phyloP scores from a whole-genome alignment of 2,329 filamentous ascomycete species.

The Neophaeococcomyces mojaviensis region DNA sequence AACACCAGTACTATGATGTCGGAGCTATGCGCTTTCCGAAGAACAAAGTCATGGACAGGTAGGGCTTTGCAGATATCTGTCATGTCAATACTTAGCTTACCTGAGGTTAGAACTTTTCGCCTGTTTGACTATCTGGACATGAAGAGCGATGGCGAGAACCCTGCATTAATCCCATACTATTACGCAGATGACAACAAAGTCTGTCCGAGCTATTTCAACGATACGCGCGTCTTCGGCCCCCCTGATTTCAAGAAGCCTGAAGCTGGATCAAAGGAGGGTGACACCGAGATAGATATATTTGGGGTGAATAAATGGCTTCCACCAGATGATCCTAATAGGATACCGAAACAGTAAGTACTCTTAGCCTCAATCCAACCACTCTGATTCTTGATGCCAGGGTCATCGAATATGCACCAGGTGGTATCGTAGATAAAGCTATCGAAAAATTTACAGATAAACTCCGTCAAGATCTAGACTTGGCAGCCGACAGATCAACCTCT shows the following conservation, averaged over 20 bases:
- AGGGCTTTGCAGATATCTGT: neutral
- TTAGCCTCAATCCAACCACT: neutral
- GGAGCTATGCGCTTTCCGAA: slow-evolving; percentile 36
- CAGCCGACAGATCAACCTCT: neutral
- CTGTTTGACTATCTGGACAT: slow-evolving; percentile 1
- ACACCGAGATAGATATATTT: neutral
- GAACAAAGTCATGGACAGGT: slow-evolving; percentile 12
- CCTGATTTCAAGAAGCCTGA: neutral
- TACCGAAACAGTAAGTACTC: neutral
- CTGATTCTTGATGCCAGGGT: neutral
- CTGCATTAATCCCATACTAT: neutral
- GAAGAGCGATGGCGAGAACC: neutral
- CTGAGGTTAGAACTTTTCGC: neutral
- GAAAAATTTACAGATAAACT: neutral
- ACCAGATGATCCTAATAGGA: neutral
- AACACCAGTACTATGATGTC: slow-evolving; percentile 36
- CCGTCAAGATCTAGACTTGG: neutral
- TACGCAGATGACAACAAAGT: neutral
- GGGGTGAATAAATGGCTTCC: neutral
- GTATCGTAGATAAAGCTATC: neutral
- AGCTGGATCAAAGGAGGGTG: neutral
- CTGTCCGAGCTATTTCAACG: slow-evolving; percentile 2
- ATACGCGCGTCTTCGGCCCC: neutral
- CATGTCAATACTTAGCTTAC: neutral
- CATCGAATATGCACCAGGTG: neutral